phyloP scores from a whole-genome alignment of 768 basidiomycete genomes.

The Polyporus arcularius region DNA sequence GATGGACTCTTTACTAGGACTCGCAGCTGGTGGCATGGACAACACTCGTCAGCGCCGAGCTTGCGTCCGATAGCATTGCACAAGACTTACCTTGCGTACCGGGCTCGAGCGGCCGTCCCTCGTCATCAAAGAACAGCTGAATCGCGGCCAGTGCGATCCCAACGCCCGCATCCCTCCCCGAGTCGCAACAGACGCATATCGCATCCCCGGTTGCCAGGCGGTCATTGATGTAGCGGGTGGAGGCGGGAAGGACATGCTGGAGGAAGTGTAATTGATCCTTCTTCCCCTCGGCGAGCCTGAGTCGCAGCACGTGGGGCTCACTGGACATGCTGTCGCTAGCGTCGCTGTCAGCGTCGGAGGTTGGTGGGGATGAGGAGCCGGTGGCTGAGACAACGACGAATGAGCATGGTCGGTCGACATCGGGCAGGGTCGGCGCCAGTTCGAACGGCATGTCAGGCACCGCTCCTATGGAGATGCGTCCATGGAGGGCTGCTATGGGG shows the following conservation, averaged over 20 bases:
- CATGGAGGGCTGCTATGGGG: constrained; percentile 38
- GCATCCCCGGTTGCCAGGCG: constrained; percentile 38
- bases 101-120: constrained; percentile 36
- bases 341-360: background rate
- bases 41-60: background rate
- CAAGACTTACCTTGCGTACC: background rate
- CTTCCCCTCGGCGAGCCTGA: constrained; percentile 26
- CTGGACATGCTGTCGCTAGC: background rate
- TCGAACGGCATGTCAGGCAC: constrained; percentile 31
- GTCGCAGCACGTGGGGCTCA: constrained; percentile 11
- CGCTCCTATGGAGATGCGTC: constrained; percentile 44
- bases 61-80: background rate
- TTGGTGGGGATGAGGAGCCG: background rate
- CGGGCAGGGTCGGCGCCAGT: constrained; percentile 10
- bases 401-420: constrained; percentile 12
- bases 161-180: constrained; percentile 62
- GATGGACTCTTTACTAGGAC: constrained; percentile 60
- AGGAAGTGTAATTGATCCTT: constrained; percentile 34
- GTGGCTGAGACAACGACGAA: constrained; percentile 33
- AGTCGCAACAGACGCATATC: constrained; percentile 55
- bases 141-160: constrained; percentile 64
- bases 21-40: background rate
- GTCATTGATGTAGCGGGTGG: constrained; percentile 46
- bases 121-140: constrained; percentile 57
- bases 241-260: constrained; percentile 46